Conservation (phyloP, 2,329 filamentous ascomycete genomes). For the Fusarium paranaense region DNA sequence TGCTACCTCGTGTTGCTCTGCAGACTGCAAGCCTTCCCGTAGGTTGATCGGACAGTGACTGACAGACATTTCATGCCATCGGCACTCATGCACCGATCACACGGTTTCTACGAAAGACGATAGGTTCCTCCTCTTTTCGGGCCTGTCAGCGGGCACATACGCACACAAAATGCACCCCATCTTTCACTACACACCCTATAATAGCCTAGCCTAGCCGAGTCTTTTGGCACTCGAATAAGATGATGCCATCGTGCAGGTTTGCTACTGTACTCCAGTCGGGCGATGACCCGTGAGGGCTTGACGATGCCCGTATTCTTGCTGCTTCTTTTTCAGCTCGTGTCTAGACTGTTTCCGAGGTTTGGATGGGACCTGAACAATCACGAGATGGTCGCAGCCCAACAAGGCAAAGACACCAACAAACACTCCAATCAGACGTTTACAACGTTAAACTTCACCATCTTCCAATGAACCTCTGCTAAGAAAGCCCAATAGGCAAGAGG, state of each 20-base stretch:
- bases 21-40: neutral
- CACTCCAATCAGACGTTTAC: neutral
- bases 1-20: neutral
- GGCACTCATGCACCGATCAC: neutral
- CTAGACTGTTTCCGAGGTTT: neutral
- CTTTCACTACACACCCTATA: neutral
- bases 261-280: neutral
- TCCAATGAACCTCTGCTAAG: neutral
- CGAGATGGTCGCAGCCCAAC: neutral
- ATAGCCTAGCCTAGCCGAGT: neutral
- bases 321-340: neutral
- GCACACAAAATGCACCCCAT: neutral
- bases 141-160: neutral
- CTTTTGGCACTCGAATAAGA: neutral
- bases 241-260: slow-evolving; percentile 2
- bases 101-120: neutral
- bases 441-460: neutral
- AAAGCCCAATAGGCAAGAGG: neutral
- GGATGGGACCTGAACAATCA: neutral
- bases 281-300: neutral
- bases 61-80: neutral
- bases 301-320: neutral
- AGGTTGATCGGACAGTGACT: neutral
- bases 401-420: neutral
- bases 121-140: neutral